phyloP scores from a whole-genome alignment of 1,139 yeast species.

The Pichia sp. region DNA sequence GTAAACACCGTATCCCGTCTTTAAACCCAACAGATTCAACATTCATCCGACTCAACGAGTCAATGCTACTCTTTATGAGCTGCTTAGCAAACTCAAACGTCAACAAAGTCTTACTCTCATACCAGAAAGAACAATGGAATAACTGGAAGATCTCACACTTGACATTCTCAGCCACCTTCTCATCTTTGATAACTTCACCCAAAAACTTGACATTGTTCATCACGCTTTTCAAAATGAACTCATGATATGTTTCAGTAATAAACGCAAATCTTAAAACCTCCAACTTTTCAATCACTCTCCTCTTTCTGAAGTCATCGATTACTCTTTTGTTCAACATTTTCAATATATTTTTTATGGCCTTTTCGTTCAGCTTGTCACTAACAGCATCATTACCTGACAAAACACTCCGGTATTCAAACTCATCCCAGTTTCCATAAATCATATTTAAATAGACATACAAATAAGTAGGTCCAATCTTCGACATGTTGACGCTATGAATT shows the following conservation, averaged over 20 bases:
- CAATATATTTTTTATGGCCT: not conserved
- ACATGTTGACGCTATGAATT: slow-evolving; percentile 4
- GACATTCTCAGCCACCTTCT: not conserved
- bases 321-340: slow-evolving; percentile 1
- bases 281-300: not conserved
- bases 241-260: slow-evolving; percentile 4
- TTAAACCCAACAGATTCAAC: not conserved
- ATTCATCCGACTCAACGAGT: slow-evolving; percentile 1
- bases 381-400: not conserved
- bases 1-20: slow-evolving; percentile 10
- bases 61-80: not conserved
- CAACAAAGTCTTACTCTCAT: slow-evolving; percentile 3
- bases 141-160: slow-evolving; percentile 11
- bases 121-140: slow-evolving; percentile 9
- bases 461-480: slow-evolving; percentile 12
- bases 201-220: slow-evolving; percentile 8
- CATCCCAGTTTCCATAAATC: slow-evolving; percentile 13
- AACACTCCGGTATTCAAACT: slow-evolving; percentile 6
- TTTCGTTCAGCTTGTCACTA: not conserved
- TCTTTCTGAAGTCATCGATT: slow-evolving; percentile 1
- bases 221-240: not conserved
- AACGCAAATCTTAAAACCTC: slow-evolving; percentile 4
- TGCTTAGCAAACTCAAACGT: slow-evolving; percentile 7
- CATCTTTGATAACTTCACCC: not conserved
- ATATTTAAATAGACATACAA: slow-evolving; percentile 7